phyloP scores from a whole-genome alignment of 495 filamentous ascomycete genomes.

The Penicillium bovifimosum region DNA sequence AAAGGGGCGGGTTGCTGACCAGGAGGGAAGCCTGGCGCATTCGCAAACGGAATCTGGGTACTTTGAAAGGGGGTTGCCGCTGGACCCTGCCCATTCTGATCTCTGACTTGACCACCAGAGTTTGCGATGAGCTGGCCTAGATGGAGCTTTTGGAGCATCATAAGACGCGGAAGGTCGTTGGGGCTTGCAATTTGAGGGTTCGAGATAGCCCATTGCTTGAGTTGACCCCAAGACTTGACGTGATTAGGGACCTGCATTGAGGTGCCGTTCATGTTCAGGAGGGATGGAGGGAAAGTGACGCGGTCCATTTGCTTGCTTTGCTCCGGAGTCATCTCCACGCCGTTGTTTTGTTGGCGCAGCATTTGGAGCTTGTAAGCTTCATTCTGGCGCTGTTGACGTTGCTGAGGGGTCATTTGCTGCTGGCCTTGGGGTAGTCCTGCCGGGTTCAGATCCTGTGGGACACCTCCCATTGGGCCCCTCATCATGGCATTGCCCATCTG shows the following conservation, averaged over 20 bases:
- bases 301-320: conserved; percentile 47
- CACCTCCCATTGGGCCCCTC: conserved; percentile 25
- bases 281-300: conserved; percentile 32
- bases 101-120: conserved; percentile 17
- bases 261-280: conserved; percentile 29
- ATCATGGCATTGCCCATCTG: conserved; percentile 34
- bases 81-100: conserved; percentile 22
- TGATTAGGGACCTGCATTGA: conserved; percentile 49
- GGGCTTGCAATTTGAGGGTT: conserved; percentile 43
- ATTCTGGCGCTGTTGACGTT: conserved; percentile 34
- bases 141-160: conserved; percentile 50
- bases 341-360: conserved; percentile 38
- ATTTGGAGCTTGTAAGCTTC: conserved; percentile 34
- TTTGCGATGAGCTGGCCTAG: conserved; percentile 35
- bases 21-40: conserved; percentile 29
- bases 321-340: conserved; percentile 38
- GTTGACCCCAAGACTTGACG: conserved; percentile 65
- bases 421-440: conserved; percentile 31
- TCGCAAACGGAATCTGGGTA: conserved; percentile 30
- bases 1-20: conserved; percentile 25
- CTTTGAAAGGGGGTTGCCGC: conserved; percentile 21
- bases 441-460: conserved; percentile 30
- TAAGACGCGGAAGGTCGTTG: conserved; percentile 41
- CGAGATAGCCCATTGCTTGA: conserved; percentile 56
- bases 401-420: conserved; percentile 35